phyloP scores from a whole-genome alignment of 169 alveolate species.

The Plasmodium gonderi region DNA sequence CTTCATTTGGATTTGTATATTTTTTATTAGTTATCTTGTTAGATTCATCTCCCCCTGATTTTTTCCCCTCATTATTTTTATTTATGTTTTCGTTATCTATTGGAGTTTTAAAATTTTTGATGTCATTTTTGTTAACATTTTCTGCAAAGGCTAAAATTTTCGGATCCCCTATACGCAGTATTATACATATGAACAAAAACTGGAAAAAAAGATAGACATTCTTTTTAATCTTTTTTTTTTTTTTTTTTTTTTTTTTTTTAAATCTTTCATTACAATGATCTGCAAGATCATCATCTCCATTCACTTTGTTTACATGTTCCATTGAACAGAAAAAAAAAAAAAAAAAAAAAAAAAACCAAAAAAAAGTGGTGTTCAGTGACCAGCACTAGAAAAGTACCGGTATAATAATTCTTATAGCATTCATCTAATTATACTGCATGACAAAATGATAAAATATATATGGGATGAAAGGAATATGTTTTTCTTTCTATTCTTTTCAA shows the following conservation, averaged over 20 bases:
- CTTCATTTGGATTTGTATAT: background rate
- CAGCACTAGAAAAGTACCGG: no score
- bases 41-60: background rate
- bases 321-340: background rate
- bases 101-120: background rate
- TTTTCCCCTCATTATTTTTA: background rate
- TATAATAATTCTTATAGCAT: background rate
- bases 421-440: background rate
- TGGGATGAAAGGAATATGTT: background rate
- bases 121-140: background rate
- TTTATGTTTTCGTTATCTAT: background rate
- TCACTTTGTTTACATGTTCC: background rate
- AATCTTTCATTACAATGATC: constrained; percentile 4
- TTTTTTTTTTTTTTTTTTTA: constrained; percentile 7
- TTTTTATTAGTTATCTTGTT: background rate
- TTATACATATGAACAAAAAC: constrained; percentile 14
- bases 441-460: background rate
- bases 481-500: background rate
- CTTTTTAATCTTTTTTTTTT: constrained; percentile 13
- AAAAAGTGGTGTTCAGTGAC: no score
- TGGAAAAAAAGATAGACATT: background rate
- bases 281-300: background rate
- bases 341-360: no score
- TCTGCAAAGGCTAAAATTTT: constrained; percentile 5
- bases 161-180: background rate